Percentiles rank a stretch among this genome's conserved stretches.
Evolutionary conservation across 1,139 yeast species (phyloP).

Genomic region (Protomyces macrosporus): DNA sequence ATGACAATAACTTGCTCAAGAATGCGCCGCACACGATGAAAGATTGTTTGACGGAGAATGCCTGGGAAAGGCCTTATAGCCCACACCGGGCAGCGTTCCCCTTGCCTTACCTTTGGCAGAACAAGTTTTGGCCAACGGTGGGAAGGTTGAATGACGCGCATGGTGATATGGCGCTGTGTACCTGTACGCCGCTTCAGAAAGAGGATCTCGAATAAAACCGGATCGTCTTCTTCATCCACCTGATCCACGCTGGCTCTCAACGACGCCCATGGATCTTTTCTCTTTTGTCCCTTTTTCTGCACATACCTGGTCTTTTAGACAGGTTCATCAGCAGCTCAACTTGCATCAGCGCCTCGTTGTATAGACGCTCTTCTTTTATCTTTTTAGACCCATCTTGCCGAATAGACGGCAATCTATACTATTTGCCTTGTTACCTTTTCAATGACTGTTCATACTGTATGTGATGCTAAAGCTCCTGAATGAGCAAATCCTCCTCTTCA

Average conservation of each 20-base stretch:
- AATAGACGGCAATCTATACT: too few species aligned
- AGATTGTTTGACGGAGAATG: constrained; percentile 62
- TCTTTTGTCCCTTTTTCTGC: neutral
- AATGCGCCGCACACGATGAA: constrained; percentile 88
- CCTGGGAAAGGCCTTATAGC: constrained; percentile 85
- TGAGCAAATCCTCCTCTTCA: constrained; percentile 24
- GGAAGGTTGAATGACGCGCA: constrained; percentile 88
- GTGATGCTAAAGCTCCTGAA: constrained; percentile 3
- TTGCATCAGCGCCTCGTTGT: neutral
- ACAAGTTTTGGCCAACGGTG: constrained; percentile 94
- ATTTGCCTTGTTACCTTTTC: too few species aligned
- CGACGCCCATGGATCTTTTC: neutral
- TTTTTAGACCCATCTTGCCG: neutral
- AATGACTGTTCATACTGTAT: neutral
- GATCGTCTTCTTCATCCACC: neutral
- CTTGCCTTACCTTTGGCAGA: constrained; percentile 58
- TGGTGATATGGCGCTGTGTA: constrained; percentile 91
- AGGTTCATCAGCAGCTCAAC: neutral
- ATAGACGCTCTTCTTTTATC: neutral
- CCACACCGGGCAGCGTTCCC: constrained; percentile 95
- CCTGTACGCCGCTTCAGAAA: constrained; percentile 48
- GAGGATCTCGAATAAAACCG: constrained; percentile 1
- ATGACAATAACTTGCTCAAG: constrained; percentile 65
- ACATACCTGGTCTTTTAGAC: neutral
- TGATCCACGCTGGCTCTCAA: neutral